A percentile compares a stretch with the other conserved stretches of the same genome.
Evolutionary conservation across 2,329 filamentous ascomycete species (phyloP).

Genomic region (Geosmithia morbida): DNA sequence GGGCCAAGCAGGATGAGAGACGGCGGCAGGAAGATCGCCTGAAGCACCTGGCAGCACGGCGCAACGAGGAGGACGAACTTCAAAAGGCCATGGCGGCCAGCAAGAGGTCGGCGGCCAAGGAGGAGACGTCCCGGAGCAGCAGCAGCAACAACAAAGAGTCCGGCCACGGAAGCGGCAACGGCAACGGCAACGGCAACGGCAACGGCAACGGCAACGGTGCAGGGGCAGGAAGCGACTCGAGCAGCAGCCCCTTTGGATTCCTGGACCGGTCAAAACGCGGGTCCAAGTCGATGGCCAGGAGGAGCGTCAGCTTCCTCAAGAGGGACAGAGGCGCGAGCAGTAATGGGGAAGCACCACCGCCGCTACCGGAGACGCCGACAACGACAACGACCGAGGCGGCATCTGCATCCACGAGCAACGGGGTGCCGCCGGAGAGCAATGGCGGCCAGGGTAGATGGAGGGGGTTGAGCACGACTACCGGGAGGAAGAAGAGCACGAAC

Average conservation of each 20-base stretch:
- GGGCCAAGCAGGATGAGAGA: constrained; percentile 17
- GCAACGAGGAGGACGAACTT: constrained; percentile 47
- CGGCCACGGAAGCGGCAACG: too few species aligned
- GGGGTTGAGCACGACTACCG: constrained; percentile 51
- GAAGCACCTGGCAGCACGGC: constrained; percentile 30
- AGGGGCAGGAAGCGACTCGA: background rate
- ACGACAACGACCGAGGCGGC: background rate
- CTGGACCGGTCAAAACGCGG: constrained; percentile 55
- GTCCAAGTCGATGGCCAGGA: constrained; percentile 67
- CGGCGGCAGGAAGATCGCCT: constrained; percentile 21
- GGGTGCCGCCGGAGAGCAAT: constrained; percentile 23
- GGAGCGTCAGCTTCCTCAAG: constrained; percentile 54
- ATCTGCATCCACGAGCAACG: constrained; percentile 5
- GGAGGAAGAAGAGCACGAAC: constrained; percentile 53
- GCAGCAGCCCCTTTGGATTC: constrained; percentile 27
- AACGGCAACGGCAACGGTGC: too few species aligned
- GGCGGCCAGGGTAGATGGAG: constrained; percentile 36
- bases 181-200: too few species aligned
- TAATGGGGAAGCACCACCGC: background rate
- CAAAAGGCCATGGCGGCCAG: constrained; percentile 51
- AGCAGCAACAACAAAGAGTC: constrained; percentile 11
- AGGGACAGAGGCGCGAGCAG: constrained; percentile 14
- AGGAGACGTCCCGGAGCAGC: constrained; percentile 24
- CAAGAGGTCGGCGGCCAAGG: constrained; percentile 45
- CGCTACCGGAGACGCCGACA: constrained; percentile 2